Conservation (phyloP, 129 eudicot genomes). For the Logfia minima region DNA sequence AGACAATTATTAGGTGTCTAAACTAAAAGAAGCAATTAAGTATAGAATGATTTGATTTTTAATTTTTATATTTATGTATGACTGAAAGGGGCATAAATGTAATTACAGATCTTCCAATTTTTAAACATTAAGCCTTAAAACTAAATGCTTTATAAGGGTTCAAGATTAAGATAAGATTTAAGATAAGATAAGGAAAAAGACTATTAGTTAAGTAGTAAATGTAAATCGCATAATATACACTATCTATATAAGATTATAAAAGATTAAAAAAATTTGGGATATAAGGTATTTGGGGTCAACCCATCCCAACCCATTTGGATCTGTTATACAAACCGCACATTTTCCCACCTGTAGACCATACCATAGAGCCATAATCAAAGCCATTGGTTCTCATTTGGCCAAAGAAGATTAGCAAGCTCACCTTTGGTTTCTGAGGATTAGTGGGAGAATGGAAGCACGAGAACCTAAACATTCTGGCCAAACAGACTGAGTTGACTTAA, state of each 20-base stretch:
- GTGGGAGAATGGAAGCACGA: slow-evolving; percentile 70
- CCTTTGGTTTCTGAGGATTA: slow-evolving; percentile 69
- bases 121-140: too few species aligned
- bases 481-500: slow-evolving; percentile 13
- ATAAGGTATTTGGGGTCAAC: not conserved
- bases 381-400: not conserved
- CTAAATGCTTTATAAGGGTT: too few species aligned
- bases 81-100: too few species aligned
- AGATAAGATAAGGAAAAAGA: too few species aligned
- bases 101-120: too few species aligned
- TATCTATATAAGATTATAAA: not conserved
- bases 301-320: not conserved
- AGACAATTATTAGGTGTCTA: too few species aligned
- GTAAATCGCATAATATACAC: not conserved
- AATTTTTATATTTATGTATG: too few species aligned
- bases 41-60: too few species aligned
- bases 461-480: slow-evolving; percentile 67
- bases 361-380: not conserved
- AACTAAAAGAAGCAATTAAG: too few species aligned
- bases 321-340: not conserved
- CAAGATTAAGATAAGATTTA: too few species aligned
- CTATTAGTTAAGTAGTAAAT: not conserved
- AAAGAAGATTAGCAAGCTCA: slow-evolving; percentile 35
- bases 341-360: not conserved
- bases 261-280: not conserved